A percentile compares a stretch with the other conserved stretches of the same genome.
Conservation (phyloP, 306 rosid species). For the Ormosia emarginata region DNA sequence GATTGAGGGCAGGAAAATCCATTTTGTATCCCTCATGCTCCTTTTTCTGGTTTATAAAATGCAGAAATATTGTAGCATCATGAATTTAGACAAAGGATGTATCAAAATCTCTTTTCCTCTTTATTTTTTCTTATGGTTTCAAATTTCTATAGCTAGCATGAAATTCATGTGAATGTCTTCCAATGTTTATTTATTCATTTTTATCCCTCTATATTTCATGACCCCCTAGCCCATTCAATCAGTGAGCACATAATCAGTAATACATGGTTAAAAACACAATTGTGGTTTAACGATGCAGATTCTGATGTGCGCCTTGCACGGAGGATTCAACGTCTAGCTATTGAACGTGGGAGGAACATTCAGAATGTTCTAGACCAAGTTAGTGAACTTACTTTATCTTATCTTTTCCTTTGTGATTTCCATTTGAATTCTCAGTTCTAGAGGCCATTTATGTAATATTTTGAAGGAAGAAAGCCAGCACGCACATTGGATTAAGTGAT, state of each 20-base stretch:
- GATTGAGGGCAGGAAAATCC: not conserved
- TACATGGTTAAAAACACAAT: constrained; percentile 33
- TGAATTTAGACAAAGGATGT: not conserved
- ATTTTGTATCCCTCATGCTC: not conserved
- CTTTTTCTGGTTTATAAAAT: not conserved
- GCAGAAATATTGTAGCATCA: not conserved
- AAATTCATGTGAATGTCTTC: not conserved
- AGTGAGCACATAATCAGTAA: not conserved
- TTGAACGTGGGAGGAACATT: constrained; percentile 64
- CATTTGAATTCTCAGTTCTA: not conserved
- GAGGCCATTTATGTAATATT: not conserved
- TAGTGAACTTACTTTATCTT: not conserved
- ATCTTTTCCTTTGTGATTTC: not conserved
- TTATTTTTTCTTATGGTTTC: not conserved
- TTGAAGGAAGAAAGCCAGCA: not conserved
- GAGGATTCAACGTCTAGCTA: constrained; percentile 71
- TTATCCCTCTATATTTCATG: not conserved
- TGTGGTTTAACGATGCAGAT: constrained; percentile 67
- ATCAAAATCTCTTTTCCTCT: not conserved
- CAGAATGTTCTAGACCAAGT: constrained; percentile 82
- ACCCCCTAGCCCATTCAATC: not conserved
- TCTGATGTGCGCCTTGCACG: constrained; percentile 86
- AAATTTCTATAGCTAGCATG: not conserved
- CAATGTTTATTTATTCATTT: not conserved
- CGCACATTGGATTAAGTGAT: not conserved